These are phyloP conservation scores for Thamnidium elegans DNA, from an alignment of 192 early-diverging fungal genomes.

Conservation along the genomic window DNA sequence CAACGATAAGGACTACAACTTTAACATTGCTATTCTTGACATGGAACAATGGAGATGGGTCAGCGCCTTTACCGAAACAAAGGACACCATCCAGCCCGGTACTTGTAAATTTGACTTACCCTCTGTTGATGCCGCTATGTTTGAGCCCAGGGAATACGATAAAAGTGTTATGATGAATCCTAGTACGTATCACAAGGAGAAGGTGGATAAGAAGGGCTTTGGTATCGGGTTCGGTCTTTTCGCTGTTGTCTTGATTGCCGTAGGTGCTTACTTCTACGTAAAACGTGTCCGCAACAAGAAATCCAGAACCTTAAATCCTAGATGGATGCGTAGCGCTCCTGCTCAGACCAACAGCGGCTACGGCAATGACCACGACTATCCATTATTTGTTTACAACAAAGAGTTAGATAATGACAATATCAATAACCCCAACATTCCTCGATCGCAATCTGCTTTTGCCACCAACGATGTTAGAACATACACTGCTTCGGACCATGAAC, in stretches of 20 bases:
- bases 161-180: conserved; percentile 1
- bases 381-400: conserved; percentile 21
- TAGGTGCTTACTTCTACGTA: conserved; percentile 16
- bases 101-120: conserved; percentile 2
- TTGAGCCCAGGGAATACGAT: neutral
- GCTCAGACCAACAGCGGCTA: neutral
- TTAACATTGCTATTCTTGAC: conserved; percentile 22
- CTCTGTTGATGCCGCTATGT: no score
- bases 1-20: neutral
- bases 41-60: conserved; percentile 20
- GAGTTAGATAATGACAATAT: conserved; percentile 13
- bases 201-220: conserved; percentile 24
- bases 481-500: conserved; percentile 29
- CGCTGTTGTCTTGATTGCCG: conserved; percentile 1
- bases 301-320: conserved; percentile 18
- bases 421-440: neutral
- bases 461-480: conserved; percentile 26
- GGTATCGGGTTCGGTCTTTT: conserved; percentile 27
- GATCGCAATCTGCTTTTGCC: neutral
- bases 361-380: conserved; percentile 14
- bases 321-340: conserved; percentile 15
- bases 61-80: neutral
- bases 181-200: neutral
- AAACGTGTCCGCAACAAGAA: conserved; percentile 17
- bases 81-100: neutral